Evolutionary conservation across 2,329 filamentous ascomycete species (phyloP), one percentile per base, ranked within the genome.

Genomic region (Lachnellula hyalina): DNA sequence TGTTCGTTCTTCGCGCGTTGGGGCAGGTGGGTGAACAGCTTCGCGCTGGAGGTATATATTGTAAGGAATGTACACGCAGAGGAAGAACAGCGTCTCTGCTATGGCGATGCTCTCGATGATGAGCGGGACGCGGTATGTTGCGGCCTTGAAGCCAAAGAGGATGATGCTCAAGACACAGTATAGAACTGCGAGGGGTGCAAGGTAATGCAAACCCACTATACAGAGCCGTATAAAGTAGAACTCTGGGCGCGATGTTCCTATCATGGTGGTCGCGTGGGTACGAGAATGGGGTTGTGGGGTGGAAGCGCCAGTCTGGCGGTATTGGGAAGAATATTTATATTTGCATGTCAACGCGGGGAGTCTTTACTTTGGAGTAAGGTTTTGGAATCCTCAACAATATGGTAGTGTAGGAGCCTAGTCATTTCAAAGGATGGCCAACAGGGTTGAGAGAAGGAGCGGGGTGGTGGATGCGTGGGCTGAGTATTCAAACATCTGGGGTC

Each of bases 21-120:
- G 69, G 1, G 70, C 60, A 7, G 71, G 68, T 1, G 80, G 81
- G 66, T 83, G 80, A 5, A 70, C 57, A 9, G 80, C 77, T 47
- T 77, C 72, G 34, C 65, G 70, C 63, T 84, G 80, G 14, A 84
- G 74, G 54, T 75, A 67, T n/a, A 64, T 64, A 54, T 73, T 75
- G 59, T 76, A 77, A 44, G 78, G 81, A 14, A 82, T 67, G 65
- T 77, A 84, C 61, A 80, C 70, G 47, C 75, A 62, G 19, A 81
- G 56, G 67, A 77, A 84, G 68, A 85, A 84, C 0, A 73, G 63
- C 0, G 76, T 68, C 67, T 86, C 82, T n/a, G 76, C 68, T 23
- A 72, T 60, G 47, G 75, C 71, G 68, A 76, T 78, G 3, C 68
- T 61, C 54, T 79, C 54, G 21, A 70, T 59, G n/a, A 60, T 15